Conservation (phyloP, 75 land plant species). For the Cupressus sempervirens region DNA sequence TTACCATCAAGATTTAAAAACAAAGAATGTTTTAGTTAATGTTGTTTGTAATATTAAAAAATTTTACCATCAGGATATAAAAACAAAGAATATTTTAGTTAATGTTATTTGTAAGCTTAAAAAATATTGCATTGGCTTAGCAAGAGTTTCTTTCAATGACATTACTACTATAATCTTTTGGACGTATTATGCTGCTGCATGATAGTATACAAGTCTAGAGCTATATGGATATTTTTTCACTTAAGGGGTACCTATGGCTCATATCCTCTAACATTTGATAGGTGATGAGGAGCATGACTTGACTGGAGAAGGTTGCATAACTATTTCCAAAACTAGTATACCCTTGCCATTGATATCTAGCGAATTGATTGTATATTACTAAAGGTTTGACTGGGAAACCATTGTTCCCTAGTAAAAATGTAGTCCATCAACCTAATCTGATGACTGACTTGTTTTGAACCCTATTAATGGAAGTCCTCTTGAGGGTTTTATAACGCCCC, state of each 20-base stretch:
- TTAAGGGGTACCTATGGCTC: background rate
- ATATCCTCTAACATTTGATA: background rate
- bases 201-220: background rate
- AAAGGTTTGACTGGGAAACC: constrained; percentile 45
- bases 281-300: background rate
- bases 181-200: constrained; percentile 31
- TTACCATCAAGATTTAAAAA: too few species aligned
- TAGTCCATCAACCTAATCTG: constrained; percentile 83
- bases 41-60: too few species aligned
- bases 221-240: background rate
- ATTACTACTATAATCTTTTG: constrained; percentile 66
- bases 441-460: constrained; percentile 90
- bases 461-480: constrained; percentile 69
- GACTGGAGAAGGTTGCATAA: background rate
- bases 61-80: constrained; percentile 60
- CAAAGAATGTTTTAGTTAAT: too few species aligned
- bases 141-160: constrained; percentile 70
- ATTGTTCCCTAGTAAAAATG: constrained; percentile 93
- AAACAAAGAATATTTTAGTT: constrained; percentile 70
- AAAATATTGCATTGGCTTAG: constrained; percentile 74
- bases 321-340: constrained; percentile 8
- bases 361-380: constrained; percentile 46
- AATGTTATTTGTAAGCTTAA: constrained; percentile 79
- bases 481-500: constrained; percentile 51
- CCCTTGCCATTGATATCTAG: constrained; percentile 47